phyloP scores from a whole-genome alignment of 1,139 yeast species.

The Taiozyma sp. region DNA sequence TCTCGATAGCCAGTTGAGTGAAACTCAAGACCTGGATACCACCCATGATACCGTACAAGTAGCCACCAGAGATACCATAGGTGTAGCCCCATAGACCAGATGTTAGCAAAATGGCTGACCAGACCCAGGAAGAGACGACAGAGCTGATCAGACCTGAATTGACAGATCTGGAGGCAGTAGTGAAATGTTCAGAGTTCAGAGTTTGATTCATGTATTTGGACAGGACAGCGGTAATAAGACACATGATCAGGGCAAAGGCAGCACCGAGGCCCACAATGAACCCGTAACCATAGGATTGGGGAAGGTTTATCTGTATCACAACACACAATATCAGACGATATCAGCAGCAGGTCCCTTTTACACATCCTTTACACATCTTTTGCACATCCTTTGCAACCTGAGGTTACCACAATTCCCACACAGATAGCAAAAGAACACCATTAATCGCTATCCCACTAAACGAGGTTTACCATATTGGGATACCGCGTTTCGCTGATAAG shows the following conservation, averaged over 20 bases:
- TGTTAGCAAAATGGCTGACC: conserved; percentile 36
- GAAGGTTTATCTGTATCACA: conserved; percentile 19
- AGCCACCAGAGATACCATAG: conserved; percentile 51
- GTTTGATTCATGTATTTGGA: conserved; percentile 28
- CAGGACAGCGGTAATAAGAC: conserved; percentile 26
- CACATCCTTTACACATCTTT: no score
- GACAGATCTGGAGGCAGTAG: conserved; percentile 33
- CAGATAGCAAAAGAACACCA: no score
- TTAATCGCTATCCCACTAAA: no score
- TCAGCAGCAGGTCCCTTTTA: no score
- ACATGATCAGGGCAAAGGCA: conserved; percentile 33
- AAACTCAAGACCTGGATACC: conserved; percentile 48
- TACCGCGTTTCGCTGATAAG: not conserved
- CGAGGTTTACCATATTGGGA: not conserved
- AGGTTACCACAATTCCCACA: no score
- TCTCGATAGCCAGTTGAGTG: conserved; percentile 49
- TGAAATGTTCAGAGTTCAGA: conserved; percentile 33
- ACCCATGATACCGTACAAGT: conserved; percentile 48
- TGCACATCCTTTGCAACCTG: no score
- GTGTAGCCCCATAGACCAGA: conserved; percentile 34
- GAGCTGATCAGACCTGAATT: conserved; percentile 32
- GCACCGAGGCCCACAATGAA: conserved; percentile 34
- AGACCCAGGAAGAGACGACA: conserved; percentile 44
- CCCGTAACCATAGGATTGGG: conserved; percentile 35
- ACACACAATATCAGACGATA: no score